phyloP scores from a whole-genome alignment of 75 land plant species.

The Selaginella moellendorffii region DNA sequence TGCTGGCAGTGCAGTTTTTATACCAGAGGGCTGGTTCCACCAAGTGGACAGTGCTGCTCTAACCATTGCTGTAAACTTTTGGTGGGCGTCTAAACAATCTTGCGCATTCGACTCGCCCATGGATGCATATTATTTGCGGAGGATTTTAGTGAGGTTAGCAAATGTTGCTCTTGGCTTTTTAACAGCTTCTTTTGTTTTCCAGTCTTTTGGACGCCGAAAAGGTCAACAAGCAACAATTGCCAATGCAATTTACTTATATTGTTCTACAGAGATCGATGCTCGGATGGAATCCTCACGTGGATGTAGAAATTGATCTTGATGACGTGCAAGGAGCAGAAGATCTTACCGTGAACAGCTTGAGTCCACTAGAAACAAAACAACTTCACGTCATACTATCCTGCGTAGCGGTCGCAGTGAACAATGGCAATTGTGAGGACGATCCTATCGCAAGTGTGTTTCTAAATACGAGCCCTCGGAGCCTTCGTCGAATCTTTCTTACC shows the following conservation, averaged over 20 bases:
- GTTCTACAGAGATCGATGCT: neutral
- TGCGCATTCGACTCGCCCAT: constrained; percentile 52
- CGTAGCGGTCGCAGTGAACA: neutral
- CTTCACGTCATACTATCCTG: too few relatives aligned
- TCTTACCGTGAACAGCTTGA: neutral
- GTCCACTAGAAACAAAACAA: too few relatives aligned
- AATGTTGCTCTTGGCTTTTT: neutral
- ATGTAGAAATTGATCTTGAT: neutral
- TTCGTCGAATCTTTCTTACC: constrained; percentile 34
- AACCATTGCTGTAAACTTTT: constrained; percentile 84
- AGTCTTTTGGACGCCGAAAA: constrained; percentile 28
- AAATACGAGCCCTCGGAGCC: constrained; percentile 25
- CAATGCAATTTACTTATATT: neutral
- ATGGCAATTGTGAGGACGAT: constrained; percentile 29
- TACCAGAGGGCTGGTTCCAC: constrained; percentile 99
- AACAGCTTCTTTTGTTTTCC: neutral
- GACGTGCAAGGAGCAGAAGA: neutral
- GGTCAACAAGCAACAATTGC: neutral
- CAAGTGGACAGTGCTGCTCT: constrained; percentile 83
- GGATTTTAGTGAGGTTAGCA: constrained; percentile 58
- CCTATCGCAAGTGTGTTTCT: constrained; percentile 38
- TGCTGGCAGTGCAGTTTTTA: constrained; percentile 84
- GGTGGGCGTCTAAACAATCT: constrained; percentile 71
- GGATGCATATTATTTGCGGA: constrained; percentile 82
- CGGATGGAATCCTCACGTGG: neutral